Evolutionary conservation across 1,139 yeast species (phyloP).

Genomic region (Nakaseomyces bracarensis): DNA sequence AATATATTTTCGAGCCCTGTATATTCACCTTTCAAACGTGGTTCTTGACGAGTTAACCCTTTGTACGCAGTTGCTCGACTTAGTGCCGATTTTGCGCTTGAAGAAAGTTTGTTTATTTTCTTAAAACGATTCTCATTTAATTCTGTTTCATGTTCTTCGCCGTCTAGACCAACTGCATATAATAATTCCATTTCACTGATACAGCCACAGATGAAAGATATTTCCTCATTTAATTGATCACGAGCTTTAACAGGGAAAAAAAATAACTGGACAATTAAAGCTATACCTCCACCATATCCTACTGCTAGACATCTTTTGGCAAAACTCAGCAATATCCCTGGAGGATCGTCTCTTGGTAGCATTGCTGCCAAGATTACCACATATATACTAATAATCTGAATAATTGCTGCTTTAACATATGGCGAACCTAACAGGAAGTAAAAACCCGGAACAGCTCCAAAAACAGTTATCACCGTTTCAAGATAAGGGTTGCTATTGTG

Average conservation of each 20-base stretch:
- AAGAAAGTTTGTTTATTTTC: conserved; percentile 29
- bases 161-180: conserved; percentile 38
- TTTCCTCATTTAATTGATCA: conserved; percentile 37
- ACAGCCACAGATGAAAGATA: conserved; percentile 36
- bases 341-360: conserved; percentile 35
- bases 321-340: conserved; percentile 38
- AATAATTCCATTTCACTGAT: conserved; percentile 35
- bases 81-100: conserved; percentile 35
- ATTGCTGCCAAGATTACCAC: conserved; percentile 39
- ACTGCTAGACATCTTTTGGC: conserved; percentile 44
- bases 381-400: conserved; percentile 40
- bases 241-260: conserved; percentile 43
- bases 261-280: conserved; percentile 38
- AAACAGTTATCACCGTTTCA: conserved; percentile 37
- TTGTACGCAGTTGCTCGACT: conserved; percentile 38
- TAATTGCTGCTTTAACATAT: conserved; percentile 43
- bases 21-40: conserved; percentile 41
- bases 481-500: conserved; percentile 37
- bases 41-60: conserved; percentile 39
- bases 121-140: conserved; percentile 28
- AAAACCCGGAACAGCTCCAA: conserved; percentile 41
- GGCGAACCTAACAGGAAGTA: conserved; percentile 40
- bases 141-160: conserved; percentile 26
- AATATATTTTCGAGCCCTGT: conserved; percentile 36
- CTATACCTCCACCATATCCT: conserved; percentile 43